phyloP scores from a whole-genome alignment of 768 basidiomycete genomes.

The Boletus speciosus region DNA sequence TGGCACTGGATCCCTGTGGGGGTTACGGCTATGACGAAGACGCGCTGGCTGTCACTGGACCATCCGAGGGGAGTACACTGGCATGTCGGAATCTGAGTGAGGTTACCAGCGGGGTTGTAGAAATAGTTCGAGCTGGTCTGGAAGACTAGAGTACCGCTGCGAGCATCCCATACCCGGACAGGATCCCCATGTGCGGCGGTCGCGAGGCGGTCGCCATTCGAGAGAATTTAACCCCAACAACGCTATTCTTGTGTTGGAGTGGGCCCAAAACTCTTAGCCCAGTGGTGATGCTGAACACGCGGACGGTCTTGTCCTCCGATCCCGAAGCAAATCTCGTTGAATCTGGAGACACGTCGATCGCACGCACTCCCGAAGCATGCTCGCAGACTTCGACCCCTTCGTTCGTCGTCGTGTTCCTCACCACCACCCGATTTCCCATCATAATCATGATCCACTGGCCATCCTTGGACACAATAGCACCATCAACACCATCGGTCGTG shows the following conservation, averaged over 20 bases:
- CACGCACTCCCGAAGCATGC: neutral
- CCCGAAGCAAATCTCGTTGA: constrained; percentile 8
- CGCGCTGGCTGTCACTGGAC: neutral
- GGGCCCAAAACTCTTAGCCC: constrained; percentile 2
- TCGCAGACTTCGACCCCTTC: neutral
- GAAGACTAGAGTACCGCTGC: neutral
- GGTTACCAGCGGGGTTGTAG: no score
- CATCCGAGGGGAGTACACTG: neutral
- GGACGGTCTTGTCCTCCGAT: constrained; percentile 7
- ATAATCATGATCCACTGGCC: constrained; percentile 8
- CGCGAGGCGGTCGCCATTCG: neutral
- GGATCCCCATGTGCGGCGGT: neutral
- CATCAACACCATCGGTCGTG: neutral
- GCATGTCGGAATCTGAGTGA: neutral
- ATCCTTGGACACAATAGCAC: constrained; percentile 6
- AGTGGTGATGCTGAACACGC: constrained; percentile 3
- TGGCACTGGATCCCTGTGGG: no score
- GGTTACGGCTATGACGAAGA: neutral
- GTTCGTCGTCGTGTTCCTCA: constrained; percentile 3
- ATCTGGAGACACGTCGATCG: constrained; percentile 10
- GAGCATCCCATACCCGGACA: constrained; percentile 5
- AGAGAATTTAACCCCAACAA: constrained; percentile 8
- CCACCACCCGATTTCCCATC: neutral
- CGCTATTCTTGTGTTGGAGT: neutral
- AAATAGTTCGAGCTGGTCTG: neutral